phyloP scores from a whole-genome alignment of 305 asterid genomes.

The Coffea humblotiana region DNA sequence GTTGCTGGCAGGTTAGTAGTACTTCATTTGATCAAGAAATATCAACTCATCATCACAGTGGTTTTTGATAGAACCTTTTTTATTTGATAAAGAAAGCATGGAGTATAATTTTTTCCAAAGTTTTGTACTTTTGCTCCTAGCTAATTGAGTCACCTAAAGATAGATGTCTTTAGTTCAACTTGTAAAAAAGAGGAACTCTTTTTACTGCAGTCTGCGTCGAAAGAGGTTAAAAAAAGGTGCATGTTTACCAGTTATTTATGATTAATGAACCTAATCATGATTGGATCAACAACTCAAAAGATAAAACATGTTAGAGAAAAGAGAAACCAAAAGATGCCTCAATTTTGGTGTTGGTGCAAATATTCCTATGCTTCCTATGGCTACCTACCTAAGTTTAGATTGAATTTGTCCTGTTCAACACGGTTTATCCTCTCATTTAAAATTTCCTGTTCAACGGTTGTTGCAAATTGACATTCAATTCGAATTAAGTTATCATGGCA shows the following conservation, averaged over 20 bases:
- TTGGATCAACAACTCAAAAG: conserved; percentile 20
- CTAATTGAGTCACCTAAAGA: not conserved
- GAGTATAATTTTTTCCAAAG: not conserved
- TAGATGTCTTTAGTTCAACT: not conserved
- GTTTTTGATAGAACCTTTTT: not conserved
- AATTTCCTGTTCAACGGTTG: not conserved
- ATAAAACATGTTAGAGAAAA: conserved; percentile 1
- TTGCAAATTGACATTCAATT: not conserved
- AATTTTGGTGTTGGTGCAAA: not conserved
- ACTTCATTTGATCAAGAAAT: not conserved
- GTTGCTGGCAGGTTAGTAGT: conserved; percentile 69
- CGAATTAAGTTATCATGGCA: not conserved
- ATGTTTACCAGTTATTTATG: conserved; percentile 3
- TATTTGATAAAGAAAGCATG: not conserved
- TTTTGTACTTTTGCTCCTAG: not conserved
- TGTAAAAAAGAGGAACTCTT: not conserved
- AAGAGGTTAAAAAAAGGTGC: not conserved
- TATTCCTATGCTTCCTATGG: too few species aligned
- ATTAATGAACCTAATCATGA: conserved; percentile 7
- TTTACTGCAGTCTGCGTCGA: not conserved
- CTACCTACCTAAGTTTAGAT: not conserved
- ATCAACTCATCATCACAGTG: not conserved
- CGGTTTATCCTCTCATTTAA: not conserved
- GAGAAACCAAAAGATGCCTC: conserved; percentile 21
- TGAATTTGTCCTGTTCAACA: not conserved